phyloP scores from a whole-genome alignment of 1,139 yeast species.

The Saccharomycopsis crataegensis region DNA sequence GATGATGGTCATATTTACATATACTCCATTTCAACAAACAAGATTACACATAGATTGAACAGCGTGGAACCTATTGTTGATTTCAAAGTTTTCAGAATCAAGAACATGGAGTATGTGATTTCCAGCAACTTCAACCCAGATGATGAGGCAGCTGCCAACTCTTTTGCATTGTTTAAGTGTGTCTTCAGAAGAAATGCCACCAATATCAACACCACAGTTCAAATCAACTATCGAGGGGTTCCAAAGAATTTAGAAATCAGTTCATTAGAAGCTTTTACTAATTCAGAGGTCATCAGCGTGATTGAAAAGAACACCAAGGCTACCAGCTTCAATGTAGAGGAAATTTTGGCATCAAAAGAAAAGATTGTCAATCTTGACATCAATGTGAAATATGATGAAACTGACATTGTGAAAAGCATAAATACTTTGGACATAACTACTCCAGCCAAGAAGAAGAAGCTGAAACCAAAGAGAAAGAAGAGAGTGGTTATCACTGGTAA shows the following conservation, averaged over 20 bases:
- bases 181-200: conserved; percentile 12
- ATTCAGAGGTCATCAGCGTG: background rate
- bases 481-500: conserved; percentile 3
- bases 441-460: background rate
- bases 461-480: background rate
- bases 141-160: background rate
- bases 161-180: conserved; percentile 11
- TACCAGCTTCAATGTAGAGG: background rate
- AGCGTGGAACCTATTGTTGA: background rate
- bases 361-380: background rate
- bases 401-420: background rate
- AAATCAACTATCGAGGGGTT: background rate
- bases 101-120: conserved; percentile 10
- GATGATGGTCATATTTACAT: conserved; percentile 5
- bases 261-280: background rate
- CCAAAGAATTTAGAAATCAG: background rate
- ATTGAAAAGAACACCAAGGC: background rate
- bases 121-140: background rate
- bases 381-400: background rate
- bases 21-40: conserved; percentile 1
- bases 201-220: conserved; percentile 7
- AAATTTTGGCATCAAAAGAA: background rate
- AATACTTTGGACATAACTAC: background rate
- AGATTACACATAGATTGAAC: conserved; percentile 5
- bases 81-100: conserved; percentile 5